Evolutionary conservation across 2,329 filamentous ascomycete genomes (phyloP).

Genomic region (Paecilomyces fulvus): DNA sequence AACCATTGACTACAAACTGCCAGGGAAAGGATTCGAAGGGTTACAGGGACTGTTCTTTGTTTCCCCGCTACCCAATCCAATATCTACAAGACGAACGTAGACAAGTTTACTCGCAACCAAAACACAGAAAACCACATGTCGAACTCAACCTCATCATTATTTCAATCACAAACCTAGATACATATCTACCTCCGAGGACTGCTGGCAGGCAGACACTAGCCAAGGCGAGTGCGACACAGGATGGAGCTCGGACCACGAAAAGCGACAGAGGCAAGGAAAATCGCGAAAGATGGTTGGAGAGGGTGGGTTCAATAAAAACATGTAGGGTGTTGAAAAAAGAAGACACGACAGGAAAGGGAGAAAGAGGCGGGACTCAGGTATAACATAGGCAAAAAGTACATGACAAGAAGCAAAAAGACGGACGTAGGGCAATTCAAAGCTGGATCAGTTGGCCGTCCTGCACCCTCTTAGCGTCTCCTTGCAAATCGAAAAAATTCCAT

Average conservation of each 20-base stretch:
- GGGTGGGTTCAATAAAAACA: slow-evolving; percentile 1
- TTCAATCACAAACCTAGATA: slow-evolving; percentile 2
- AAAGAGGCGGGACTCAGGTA: slow-evolving; percentile 21
- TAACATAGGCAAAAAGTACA: slow-evolving; percentile 31
- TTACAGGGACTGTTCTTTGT: too few relatives aligned
- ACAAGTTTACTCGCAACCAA: neutral
- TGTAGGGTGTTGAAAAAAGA: slow-evolving; percentile 5
- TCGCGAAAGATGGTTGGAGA: slow-evolving; percentile 1
- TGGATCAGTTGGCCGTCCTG: slow-evolving; percentile 12
- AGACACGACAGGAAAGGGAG: slow-evolving; percentile 7
- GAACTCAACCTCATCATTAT: slow-evolving; percentile 2
- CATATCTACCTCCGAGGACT: neutral
- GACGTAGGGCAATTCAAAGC: slow-evolving; percentile 15
- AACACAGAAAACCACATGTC: neutral
- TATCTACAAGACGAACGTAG: neutral
- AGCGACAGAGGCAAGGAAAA: slow-evolving; percentile 12
- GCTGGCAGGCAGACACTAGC: neutral
- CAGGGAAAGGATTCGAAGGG: too few relatives aligned
- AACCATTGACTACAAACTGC: too few relatives aligned
- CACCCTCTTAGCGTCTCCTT: slow-evolving; percentile 14
- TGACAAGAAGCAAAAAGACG: slow-evolving; percentile 28
- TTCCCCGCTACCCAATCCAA: neutral
- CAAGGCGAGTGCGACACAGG: slow-evolving; percentile 6
- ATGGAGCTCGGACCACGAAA: slow-evolving; percentile 10
- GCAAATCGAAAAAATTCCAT: slow-evolving; percentile 10